Evolutionary conservation across 345 rosid species (phyloP).

Genomic region (Laguncularia racemosa): DNA sequence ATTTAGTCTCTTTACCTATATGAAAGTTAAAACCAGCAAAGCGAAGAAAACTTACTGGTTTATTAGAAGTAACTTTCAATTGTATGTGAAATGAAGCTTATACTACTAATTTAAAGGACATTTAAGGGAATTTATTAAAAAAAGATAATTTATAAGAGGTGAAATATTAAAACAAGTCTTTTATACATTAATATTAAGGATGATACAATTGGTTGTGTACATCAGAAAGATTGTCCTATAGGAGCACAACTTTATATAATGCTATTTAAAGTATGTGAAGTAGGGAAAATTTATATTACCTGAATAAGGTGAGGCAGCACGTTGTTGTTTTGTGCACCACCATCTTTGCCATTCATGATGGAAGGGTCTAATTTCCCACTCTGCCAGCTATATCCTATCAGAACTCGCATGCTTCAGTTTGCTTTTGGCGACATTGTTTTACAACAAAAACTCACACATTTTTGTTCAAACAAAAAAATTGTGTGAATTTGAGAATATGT

Average conservation of each 20-base stretch:
- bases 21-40: too few relatives aligned
- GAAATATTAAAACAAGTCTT: too few relatives aligned
- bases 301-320: conserved; percentile 62
- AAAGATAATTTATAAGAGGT: too few relatives aligned
- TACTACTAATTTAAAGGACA: too few relatives aligned
- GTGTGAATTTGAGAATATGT: background rate
- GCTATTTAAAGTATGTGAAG: background rate
- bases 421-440: background rate
- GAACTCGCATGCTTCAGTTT: background rate
- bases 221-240: background rate
- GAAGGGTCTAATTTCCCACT: conserved; percentile 70
- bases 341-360: conserved; percentile 45
- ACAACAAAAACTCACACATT: background rate
- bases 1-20: background rate
- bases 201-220: background rate
- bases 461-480: background rate
- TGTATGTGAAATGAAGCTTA: too few relatives aligned
- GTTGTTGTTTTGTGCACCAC: conserved; percentile 9
- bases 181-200: too few relatives aligned
- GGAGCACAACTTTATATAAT: background rate
- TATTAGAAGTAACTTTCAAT: too few relatives aligned
- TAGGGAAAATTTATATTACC: conserved; percentile 16
- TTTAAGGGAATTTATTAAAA: too few relatives aligned
- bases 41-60: too few relatives aligned
- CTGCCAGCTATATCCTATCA: conserved; percentile 74